These are phyloP conservation scores for Corymbia citriodora DNA, from an alignment of 441 rosid genomes.

Conservation along the genomic window DNA sequence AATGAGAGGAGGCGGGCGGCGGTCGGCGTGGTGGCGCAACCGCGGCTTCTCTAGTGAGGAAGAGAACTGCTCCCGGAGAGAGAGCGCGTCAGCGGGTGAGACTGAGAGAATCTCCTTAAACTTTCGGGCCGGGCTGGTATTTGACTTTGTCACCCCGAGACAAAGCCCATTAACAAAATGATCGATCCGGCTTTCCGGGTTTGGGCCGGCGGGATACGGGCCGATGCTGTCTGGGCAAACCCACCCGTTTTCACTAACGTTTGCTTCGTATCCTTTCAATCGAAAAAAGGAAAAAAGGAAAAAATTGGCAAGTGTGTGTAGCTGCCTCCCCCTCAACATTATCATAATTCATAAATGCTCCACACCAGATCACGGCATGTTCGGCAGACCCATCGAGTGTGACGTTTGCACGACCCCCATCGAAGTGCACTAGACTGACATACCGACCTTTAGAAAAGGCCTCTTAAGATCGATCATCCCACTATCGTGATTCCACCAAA, in stretches of 20 bases:
- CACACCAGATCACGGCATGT: accelerated
- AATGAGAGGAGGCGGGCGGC: not conserved
- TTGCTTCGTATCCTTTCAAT: not conserved
- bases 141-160: not conserved
- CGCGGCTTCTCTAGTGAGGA: not conserved
- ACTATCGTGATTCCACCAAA: accelerated
- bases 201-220: not conserved
- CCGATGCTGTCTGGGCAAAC: not conserved
- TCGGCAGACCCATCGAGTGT: accelerated
- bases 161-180: not conserved
- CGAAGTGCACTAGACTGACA: not conserved
- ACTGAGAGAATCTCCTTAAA: not conserved
- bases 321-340: not conserved
- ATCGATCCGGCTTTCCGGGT: not conserved
- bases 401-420: accelerated
- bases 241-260: not conserved
- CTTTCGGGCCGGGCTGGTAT: not conserved
- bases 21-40: not conserved
- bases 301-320: not conserved
- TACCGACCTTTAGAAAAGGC: accelerated
- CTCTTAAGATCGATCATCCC: not conserved
- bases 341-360: no score
- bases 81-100: not conserved
- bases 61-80: not conserved
- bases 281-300: no score